Evolutionary conservation across 208 protist genomes (phyloP).

Genomic region (Blastocrithidia nonstop): DNA sequence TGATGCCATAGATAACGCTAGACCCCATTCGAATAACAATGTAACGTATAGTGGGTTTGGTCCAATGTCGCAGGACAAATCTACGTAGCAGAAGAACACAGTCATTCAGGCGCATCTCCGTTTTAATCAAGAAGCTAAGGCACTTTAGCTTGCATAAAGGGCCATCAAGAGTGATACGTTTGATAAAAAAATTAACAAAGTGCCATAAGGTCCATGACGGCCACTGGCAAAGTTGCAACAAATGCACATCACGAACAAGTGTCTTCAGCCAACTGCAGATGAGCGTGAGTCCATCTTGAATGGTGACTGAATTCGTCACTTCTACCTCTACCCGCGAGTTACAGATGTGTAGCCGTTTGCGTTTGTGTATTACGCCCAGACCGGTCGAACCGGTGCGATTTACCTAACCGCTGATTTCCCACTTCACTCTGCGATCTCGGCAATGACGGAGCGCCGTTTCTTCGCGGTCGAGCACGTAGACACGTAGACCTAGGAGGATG

Average conservation of each 20-base stretch:
- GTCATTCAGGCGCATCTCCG: too few species aligned
- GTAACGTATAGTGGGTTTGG: too few species aligned
- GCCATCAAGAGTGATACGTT: too few species aligned
- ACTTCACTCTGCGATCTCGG: constrained; percentile 75
- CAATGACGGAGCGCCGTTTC: constrained; percentile 60
- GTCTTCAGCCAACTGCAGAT: constrained; percentile 43
- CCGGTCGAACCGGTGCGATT: constrained; percentile 63
- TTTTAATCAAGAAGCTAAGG: too few species aligned
- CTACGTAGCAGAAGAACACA: too few species aligned
- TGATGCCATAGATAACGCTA: too few species aligned
- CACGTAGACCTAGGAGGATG: constrained; percentile 23
- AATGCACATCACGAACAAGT: constrained; percentile 8
- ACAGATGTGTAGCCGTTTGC: constrained; percentile 11
- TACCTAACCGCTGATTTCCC: constrained; percentile 56
- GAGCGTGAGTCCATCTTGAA: constrained; percentile 58
- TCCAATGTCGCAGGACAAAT: too few species aligned
- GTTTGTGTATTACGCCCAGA: constrained; percentile 74
- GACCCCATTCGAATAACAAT: too few species aligned
- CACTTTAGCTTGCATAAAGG: too few species aligned
- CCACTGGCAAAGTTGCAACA: constrained; percentile 56
- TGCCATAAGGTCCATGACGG: constrained; percentile 50
- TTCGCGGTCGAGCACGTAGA: constrained; percentile 62
- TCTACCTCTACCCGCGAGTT: constrained; percentile 66
- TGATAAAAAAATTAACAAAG: constrained; percentile 16
- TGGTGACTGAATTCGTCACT: constrained; percentile 77